Evolutionary conservation across 768 basidiomycete genomes (phyloP).

Genomic region (Trametes elegans): DNA sequence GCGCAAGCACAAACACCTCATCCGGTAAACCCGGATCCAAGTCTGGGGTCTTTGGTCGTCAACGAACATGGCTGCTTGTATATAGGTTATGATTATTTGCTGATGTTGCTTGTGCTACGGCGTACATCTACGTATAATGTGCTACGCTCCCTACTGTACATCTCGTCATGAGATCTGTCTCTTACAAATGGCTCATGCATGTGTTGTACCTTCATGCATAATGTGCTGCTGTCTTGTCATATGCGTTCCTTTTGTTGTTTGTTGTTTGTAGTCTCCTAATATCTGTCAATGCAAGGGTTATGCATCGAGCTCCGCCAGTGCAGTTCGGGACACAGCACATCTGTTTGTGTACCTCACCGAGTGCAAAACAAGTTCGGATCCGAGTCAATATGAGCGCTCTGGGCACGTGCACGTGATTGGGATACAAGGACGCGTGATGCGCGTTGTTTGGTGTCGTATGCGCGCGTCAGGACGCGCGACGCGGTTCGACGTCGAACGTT

Average conservation of each 20-base stretch:
- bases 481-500: conserved; percentile 19
- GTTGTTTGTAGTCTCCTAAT: too few relatives aligned
- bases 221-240: background rate
- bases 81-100: background rate
- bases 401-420: conserved; percentile 10
- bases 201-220: background rate
- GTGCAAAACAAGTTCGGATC: background rate
- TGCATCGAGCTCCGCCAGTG: too few relatives aligned
- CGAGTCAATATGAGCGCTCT: too few relatives aligned
- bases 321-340: background rate
- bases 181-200: background rate
- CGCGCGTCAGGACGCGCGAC: conserved; percentile 17
- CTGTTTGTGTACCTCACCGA: background rate
- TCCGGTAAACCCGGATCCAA: too few relatives aligned
- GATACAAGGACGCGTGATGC: conserved; percentile 2
- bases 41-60: too few relatives aligned
- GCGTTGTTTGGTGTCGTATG: conserved; percentile 24
- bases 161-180: too few relatives aligned
- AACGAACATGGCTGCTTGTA: too few relatives aligned
- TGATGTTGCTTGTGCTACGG: background rate
- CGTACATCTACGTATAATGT: background rate
- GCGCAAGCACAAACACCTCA: too few relatives aligned
- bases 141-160: too few relatives aligned
- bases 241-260: too few relatives aligned
- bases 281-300: too few relatives aligned